Conservation (phyloP, 2,329 filamentous ascomycete species). For the Incumbomyces lentus region DNA sequence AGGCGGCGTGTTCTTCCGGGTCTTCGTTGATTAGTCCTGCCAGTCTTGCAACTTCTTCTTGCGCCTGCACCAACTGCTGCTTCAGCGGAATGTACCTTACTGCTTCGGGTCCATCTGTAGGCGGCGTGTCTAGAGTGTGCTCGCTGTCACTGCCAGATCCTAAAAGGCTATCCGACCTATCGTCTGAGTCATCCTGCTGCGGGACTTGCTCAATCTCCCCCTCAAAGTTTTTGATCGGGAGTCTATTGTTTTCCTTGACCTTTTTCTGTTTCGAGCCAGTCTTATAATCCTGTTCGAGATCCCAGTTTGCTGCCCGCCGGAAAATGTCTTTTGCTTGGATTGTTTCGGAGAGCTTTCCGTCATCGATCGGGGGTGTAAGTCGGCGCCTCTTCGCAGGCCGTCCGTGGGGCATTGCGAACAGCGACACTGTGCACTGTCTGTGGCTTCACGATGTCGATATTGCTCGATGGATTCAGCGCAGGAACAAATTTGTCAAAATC, state of each 20-base stretch:
- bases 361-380: conserved; percentile 38
- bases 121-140: conserved; percentile 29
- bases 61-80: conserved; percentile 73
- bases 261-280: conserved; percentile 69
- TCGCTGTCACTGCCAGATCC: conserved; percentile 47
- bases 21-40: conserved; percentile 77
- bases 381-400: conserved; percentile 41
- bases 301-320: conserved; percentile 69
- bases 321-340: conserved; percentile 47
- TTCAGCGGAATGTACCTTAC: conserved; percentile 59
- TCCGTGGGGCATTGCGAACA: conserved; percentile 34
- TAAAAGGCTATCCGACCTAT: conserved; percentile 56
- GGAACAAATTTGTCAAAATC: background rate
- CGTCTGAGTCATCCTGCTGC: conserved; percentile 28
- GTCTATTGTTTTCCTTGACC: conserved; percentile 58
- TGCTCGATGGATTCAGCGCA: background rate
- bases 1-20: conserved; percentile 76
- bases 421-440: too few species aligned
- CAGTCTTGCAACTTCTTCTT: conserved; percentile 82
- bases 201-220: conserved; percentile 57
- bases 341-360: conserved; percentile 24
- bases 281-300: conserved; percentile 88
- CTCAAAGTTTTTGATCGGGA: conserved; percentile 79
- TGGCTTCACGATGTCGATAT: background rate
- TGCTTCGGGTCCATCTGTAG: conserved; percentile 35